Evolutionary conservation across 768 basidiomycete genomes (phyloP), one percentile per base, ranked within the genome.

Genomic region (Tephrocybe sp.): DNA sequence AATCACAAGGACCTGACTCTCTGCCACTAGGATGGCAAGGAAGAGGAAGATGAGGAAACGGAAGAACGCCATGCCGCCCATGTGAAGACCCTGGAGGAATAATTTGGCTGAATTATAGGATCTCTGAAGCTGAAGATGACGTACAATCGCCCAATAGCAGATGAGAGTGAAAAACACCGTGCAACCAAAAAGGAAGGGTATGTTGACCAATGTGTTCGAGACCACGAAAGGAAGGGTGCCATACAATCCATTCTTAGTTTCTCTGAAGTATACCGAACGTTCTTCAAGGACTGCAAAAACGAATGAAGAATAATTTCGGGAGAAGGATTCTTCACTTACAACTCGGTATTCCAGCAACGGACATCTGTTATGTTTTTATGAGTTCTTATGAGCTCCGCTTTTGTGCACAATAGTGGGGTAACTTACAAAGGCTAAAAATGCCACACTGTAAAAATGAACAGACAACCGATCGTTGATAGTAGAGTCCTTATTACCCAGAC

Each of bases 201-300:
- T 63, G 49, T 71, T 76, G 43, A 78, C 72, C 48, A 83, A 51
- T 1, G 80, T 77, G 63, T 79, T 80, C 18, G 80, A 70, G 4
- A 84, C 63, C 5, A 80, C 63, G 66, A 78, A 85, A 0, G 79
- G 72, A 1, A 77, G 69, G 0, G 80, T 73, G 5, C 73, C 67
- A 61, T 83, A 83, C 0, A 85, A 61, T 1, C 82, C 83, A 54
- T 85, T 85, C 35, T 72, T 73, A 4, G 71, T 63, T 63, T 85
- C 83, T 21, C 80, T 76, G 40, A 73, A 67, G 60, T 79, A 85
- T 0, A 82, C 79, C 5, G 76, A 60, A 15, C 81, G 75, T 59
- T 84, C 80, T 57, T 84, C 81, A 18, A 84, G 68, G 62, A 79
- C 74, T 75, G 55, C n/a, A n/a, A 31, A 4, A 21, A 12, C 4